Base-by-base conservation (phyloP, 2,329 filamentous ascomycete species). In the Botrytis fabae region DNA sequence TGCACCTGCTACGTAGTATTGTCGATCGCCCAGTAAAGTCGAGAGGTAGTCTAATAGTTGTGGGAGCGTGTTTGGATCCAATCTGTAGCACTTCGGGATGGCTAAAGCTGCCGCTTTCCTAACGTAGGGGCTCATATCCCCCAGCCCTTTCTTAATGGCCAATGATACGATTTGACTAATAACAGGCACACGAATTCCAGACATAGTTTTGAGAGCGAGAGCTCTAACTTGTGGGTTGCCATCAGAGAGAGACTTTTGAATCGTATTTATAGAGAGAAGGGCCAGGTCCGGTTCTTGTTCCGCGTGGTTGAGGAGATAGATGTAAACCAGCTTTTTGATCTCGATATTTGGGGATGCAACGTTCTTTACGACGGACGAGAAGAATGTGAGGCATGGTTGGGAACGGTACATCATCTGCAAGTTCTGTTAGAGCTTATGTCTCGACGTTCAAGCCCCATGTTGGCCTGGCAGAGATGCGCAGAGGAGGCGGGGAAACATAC, bases 361-460 rank as follows among this genome's bases (percentile, higher is more conserved):
- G 79, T 98, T 99, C 85, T 99, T 99, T 82, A 99, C 94, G 72
- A 99, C 93, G 38, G 94, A 93, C n/a, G 95, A 97, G 86, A 99
- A 99, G 86, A 95, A 97, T 35, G 93, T 91, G 3, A 97, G 87
- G 73, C 94, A 97, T 77, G 93, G 92, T 81, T 97, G 93, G 78
- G 93, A 90, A 78, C 91, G 90, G 84, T 98, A 98, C 90, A 97
- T 97, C 92, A 98, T 95, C 94, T 97, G 65, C 28, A 59, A 32
- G n/a, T 51, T 71, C 64, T 73, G 38, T 72, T 72, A 71, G 59
- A 71, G 63, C 61, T 66, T 61, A 25, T 70, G 48, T 63, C 62
- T 60, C 28, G 44, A 35, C 42, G 32, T 57, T 32, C 65, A 69
- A 12, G 38, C 48, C 35, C 32, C 54, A 40, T 20, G 22, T 62